Conservation (phyloP, 306 rosid species). For the Macrotyloma uniflorum region DNA sequence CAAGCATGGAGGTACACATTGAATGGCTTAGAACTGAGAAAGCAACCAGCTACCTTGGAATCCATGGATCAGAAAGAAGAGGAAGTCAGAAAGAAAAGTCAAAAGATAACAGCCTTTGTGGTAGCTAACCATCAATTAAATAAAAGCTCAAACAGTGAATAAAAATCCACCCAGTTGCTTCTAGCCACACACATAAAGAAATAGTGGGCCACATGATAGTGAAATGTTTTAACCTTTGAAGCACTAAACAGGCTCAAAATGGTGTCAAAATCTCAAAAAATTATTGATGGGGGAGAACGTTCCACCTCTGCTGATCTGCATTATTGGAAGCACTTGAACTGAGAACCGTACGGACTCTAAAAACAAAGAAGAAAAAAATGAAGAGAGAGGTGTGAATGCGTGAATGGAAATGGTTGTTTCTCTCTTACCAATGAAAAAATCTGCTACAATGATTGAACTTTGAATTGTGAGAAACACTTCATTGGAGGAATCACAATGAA, state of each 20-base stretch:
- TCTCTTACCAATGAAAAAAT: neutral
- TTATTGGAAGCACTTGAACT: constrained; percentile 18
- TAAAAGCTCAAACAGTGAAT: neutral
- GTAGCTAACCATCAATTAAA: neutral
- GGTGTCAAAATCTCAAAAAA: constrained; percentile 18
- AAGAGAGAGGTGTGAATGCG: neutral
- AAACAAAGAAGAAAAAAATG: neutral
- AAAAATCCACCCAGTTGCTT: neutral
- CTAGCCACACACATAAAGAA: neutral
- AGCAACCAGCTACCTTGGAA: constrained; percentile 28
- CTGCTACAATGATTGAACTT: neutral
- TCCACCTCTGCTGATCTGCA: neutral
- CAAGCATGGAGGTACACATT: constrained; percentile 6
- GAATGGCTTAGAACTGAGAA: neutral
- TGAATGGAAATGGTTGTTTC: neutral
- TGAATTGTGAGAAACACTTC: neutral
- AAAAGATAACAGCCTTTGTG: neutral
- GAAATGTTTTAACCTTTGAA: neutral
- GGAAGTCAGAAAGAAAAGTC: neutral
- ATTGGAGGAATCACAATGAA: neutral
- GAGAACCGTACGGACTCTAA: neutral
- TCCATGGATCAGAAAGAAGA: constrained; percentile 32
- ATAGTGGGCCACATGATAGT: constrained; percentile 23
- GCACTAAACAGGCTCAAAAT: neutral
- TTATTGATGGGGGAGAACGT: neutral